Base-by-base conservation (phyloP, 768 basidiomycete species). In the Grammothele lineata region DNA sequence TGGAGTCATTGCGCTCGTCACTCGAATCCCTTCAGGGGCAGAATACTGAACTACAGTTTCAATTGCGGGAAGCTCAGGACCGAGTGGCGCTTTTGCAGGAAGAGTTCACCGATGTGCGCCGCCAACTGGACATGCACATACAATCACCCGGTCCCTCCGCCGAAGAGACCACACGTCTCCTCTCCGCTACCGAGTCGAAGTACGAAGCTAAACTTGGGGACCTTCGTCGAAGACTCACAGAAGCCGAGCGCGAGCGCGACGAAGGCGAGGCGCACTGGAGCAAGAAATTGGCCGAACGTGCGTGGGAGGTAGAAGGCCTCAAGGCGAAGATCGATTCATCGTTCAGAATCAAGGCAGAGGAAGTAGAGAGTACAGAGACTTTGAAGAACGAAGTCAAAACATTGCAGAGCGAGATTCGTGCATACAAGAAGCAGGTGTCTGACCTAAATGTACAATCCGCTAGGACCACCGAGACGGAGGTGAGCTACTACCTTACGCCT, bases 251-350 rank as follows among this genome's bases (percentile, higher is more conserved):
- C 56, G 96, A 98, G 63, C 76, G 92, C 32, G 83, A 77, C 43
- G 93, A 95, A 40, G 77, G 78, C 24, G 95, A 98, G 58, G 85
- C 87, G 21, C 86, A 90, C 51, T 95, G 93, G 90, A 87, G 86
- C 60, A 75, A 74, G 47, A 93, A 92, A 61, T 70, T 97, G 25
- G 76, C 76, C 21, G 86, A 90, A 58, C 87, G 91, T 61, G 73
- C 77, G 19, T 76, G 75, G 53, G 93, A 95, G 62, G 68, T 84
- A 17, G 92, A 96, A 47, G 77, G 81, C 40, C 59, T 93, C 51
- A 81, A 84, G 59, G 69, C 68, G 33, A 59, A 73, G 34, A 60
- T 92, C 32, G 81, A 77, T 17, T 73, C 72, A 10, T 73, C 77
- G 23, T 75, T 78, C 40, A 81, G 75, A 59, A 77, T 72, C 21